A percentile compares a stretch with the other conserved stretches of the same genome.
Conservation (phyloP, 805 yeast genomes). For the Candida ascalaphidarum region DNA sequence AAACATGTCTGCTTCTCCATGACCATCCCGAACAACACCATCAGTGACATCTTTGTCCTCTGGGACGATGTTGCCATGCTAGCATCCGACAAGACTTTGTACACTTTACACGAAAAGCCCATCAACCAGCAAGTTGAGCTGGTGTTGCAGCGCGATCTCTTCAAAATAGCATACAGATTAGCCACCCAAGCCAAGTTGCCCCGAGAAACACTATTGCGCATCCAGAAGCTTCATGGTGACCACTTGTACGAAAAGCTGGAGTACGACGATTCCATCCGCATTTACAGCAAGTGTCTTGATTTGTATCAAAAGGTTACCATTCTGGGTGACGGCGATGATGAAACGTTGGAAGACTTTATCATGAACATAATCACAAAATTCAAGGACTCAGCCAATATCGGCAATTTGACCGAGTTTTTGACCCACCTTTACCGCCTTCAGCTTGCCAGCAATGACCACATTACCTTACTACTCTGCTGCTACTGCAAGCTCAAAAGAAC, state of each 20-base stretch:
- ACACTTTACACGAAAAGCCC: conserved; percentile 58
- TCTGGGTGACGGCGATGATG: conserved; percentile 2
- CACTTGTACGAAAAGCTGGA: conserved; percentile 59
- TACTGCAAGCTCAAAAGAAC: conserved; percentile 67
- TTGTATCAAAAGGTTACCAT: conserved; percentile 8
- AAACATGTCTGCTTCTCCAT: conserved; percentile 64
- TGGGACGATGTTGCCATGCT: conserved; percentile 55
- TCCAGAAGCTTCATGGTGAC: conserved; percentile 54
- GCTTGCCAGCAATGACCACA: conserved; percentile 67
- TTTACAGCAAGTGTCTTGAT: conserved; percentile 46
- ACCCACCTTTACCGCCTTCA: conserved; percentile 48
- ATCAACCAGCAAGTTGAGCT: conserved; percentile 61
- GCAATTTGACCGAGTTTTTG: conserved; percentile 54
- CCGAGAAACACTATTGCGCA: conserved; percentile 17
- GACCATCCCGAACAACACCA: conserved; percentile 52
- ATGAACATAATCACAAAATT: conserved; percentile 75
- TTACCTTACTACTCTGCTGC: conserved; percentile 70
- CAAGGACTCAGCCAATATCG: conserved; percentile 67
- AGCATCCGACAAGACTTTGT: conserved; percentile 69
- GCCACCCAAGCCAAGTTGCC: conserved; percentile 36
- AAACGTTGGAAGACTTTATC: conserved; percentile 16
- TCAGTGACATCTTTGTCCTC: conserved; percentile 48
- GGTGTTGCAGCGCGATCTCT: conserved; percentile 62
- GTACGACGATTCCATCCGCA: conserved; percentile 61
- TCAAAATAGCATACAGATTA: conserved; percentile 61